Conservation (phyloP, 2,329 filamentous ascomycete species). For the Aspergillus alliaceus region DNA sequence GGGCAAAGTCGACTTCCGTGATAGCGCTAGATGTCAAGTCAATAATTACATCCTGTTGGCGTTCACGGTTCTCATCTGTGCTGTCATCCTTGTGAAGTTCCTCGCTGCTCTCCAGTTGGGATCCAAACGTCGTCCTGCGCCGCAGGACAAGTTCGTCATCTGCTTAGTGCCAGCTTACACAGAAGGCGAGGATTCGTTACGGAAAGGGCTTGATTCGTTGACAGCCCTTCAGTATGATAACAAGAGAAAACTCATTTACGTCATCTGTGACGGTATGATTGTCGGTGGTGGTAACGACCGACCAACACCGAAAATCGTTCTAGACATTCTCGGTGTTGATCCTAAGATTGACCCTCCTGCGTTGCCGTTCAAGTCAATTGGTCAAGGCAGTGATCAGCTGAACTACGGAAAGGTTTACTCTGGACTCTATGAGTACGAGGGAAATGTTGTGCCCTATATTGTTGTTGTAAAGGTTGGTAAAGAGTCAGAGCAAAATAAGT, state of each 20-base stretch:
- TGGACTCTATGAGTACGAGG: conserved; percentile 94
- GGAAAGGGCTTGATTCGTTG: conserved; percentile 90
- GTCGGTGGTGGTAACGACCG: conserved; percentile 94
- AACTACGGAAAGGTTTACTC: conserved; percentile 99
- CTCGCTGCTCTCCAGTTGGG: conserved; percentile 89
- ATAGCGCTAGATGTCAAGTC: conserved; percentile 72
- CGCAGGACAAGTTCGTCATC: conserved; percentile 98
- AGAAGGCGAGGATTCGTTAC: conserved; percentile 91
- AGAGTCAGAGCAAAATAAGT: conserved; percentile 85
- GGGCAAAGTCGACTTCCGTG: conserved; percentile 81
- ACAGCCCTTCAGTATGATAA: conserved; percentile 96
- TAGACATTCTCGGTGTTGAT: conserved; percentile 95
- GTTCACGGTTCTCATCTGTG: conserved; percentile 80
- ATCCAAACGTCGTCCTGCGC: conserved; percentile 81
- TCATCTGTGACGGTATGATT: conserved; percentile 97
- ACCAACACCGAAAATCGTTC: conserved; percentile 93
- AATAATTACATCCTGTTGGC: conserved; percentile 89
- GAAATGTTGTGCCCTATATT: conserved; percentile 94
- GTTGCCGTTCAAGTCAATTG: conserved; percentile 90
- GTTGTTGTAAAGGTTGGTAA: conserved; percentile 97
- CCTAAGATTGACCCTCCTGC: conserved; percentile 95
- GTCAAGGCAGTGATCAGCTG: conserved; percentile 82
- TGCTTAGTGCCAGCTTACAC: conserved; percentile 98
- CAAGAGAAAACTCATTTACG: conserved; percentile 93
- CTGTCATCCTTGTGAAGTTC: conserved; percentile 84